Evolutionary conservation across 73 alveolate species (phyloP).

Genomic region (Symbiodinium natans): DNA sequence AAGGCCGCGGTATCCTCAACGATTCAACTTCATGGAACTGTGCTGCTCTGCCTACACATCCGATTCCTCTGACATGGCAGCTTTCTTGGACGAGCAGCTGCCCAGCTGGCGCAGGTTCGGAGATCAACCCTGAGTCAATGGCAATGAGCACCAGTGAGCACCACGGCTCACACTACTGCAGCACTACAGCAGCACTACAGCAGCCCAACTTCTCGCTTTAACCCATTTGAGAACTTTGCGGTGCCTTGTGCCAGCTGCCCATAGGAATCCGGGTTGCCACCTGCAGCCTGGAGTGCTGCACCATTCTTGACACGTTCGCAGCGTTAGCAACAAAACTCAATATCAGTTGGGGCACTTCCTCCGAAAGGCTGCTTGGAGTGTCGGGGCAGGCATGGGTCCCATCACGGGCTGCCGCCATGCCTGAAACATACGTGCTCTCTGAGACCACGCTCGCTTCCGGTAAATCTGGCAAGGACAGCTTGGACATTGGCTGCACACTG

Average conservation of each 20-base stretch:
- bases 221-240: not conserved
- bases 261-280: too few species aligned
- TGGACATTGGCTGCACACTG: too few species aligned
- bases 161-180: too few species aligned
- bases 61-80: not conserved
- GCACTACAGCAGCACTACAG: not conserved
- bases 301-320: not conserved
- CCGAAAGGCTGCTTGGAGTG: not conserved
- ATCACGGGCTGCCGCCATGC: not conserved
- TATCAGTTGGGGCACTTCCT: not conserved
- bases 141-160: too few species aligned
- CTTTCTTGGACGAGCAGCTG: not conserved
- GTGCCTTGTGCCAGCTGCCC: not conserved
- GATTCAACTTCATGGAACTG: not conserved
- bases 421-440: not conserved
- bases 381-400: not conserved
- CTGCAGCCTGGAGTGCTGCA: too few species aligned
- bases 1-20: slow-evolving; percentile 59
- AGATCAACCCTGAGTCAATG: too few species aligned
- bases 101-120: slow-evolving; percentile 39
- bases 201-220: too few species aligned
- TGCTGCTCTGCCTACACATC: not conserved
- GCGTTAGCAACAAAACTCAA: too few species aligned
- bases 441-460: too few species aligned
- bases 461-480: too few species aligned